Evolutionary conservation across 805 yeast genomes (phyloP), one percentile per base, ranked within the genome.

Genomic region (Schwanniomyces vanrijiae): DNA sequence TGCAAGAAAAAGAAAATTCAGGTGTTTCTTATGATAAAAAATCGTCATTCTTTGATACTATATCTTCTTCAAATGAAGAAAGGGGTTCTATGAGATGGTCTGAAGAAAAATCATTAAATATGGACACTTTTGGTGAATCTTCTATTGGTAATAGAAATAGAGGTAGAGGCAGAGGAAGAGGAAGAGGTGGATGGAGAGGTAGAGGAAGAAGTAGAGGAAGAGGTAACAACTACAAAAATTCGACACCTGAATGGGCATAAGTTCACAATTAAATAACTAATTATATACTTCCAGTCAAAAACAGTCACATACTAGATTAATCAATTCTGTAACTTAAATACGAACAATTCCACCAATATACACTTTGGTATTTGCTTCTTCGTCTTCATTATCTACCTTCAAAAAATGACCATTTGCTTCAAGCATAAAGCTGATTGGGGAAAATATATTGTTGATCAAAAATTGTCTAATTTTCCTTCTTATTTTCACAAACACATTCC

Each of bases 21-120:
- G 55, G 49, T 31, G 45, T 60, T 8, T 60, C 58, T 24, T 94
- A 94, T 71, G 80, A 90, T 70, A 90, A 84, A 65, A 78, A 80
- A 59, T 81, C 90, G 11, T 90, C 97, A 1, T 92, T 94, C 66
- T 92, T 92, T 60, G 98, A 94, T 67, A 81, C 80, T 51, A 81
- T 92, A 47, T 86, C 96, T 9, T 80, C 90, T 9, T 83, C 90
- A 3, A 75, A 83, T 33, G 71, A 62, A 40, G 79, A 77, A 44
- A 76, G 76, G 42, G 60, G 67, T 21, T 40, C 60, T 29, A 72
- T 82, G 80, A 78, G 83, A 59, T 85, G 95, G 83, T 71, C 77
- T 40, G 87, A 84, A 55, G 96, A 89, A 59, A 83, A 85, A 50
- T 69, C 69, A 40, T 76, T 88, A 60, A 90, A 90, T 63, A 59